Evolutionary conservation across 495 filamentous ascomycete species (phyloP), one percentile per base, ranked within the genome.

Genomic region (Tuber indicum): DNA sequence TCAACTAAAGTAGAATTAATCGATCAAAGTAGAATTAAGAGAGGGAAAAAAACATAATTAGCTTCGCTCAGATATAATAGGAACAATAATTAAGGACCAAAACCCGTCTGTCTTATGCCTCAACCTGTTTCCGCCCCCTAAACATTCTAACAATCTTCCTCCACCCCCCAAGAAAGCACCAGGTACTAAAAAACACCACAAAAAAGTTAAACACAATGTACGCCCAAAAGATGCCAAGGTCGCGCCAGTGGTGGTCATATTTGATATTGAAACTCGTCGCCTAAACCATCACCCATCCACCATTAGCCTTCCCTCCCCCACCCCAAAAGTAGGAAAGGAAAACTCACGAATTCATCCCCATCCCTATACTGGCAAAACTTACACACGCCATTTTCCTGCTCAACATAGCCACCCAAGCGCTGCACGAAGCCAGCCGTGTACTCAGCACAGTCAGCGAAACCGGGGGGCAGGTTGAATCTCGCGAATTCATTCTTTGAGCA

Each of bases 311-410:
- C 47, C 47, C 52, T n/a, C 12, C 14, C 32, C 32, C 1, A 32
- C 14, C 58, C 26, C 58, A 36, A 73, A 17, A 19, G 23, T 12
- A 19, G 36, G 23, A 41, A 17, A 19, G 21, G 6, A 17, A 71
- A 52, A 42, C 86, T 78, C 77, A 90, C 84, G 77, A 88, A 93
- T 69, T 88, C 85, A 77, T 88, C 86, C 0, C 90, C 91, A 69
- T 62, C 85, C 5, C 84, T 84, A 79, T 88, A 92, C 76, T 88
- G 87, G 77, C 91, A 93, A 74, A 88, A 91, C n/a, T 86, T 82
- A 79, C 91, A 93, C 23, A 86, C 80, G 5, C 84, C 84, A 10
- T 81, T 84, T 17, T 82, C 85, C 42, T 86, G 85, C 58, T 85
- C 81, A 1, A 91, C 87, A 75, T 89, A 89, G 2, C 90, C 89